Evolutionary conservation across 2,329 filamentous ascomycete genomes (phyloP).

Genomic region (Aspergillus fumigatiaffinis): DNA sequence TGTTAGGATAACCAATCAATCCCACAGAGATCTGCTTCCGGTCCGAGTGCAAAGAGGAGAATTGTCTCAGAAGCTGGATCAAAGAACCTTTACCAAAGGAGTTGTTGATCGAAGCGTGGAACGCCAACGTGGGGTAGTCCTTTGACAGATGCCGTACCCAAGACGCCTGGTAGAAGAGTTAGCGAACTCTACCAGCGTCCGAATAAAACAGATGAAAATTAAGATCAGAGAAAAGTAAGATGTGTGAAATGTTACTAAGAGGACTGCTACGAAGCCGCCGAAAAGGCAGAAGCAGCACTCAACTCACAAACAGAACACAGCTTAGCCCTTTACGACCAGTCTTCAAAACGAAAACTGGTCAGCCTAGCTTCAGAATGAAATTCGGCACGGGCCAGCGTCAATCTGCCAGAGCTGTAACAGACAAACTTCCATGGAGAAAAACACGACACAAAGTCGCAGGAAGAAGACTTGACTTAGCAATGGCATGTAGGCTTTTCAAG

Average conservation of each 20-base stretch:
- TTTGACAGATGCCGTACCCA: slow-evolving; percentile 89
- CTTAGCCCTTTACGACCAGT: slow-evolving; percentile 68
- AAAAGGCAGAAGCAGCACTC: slow-evolving; percentile 70
- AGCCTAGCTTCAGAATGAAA: slow-evolving; percentile 63
- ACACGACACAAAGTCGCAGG: slow-evolving; percentile 54
- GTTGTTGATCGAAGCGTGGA: slow-evolving; percentile 92
- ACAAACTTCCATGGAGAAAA: slow-evolving; percentile 68
- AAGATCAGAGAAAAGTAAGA: slow-evolving; percentile 25
- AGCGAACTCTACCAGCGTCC: slow-evolving; percentile 24
- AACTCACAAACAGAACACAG: slow-evolving; percentile 94
- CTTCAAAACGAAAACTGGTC: slow-evolving; percentile 85
- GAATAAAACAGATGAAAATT: slow-evolving; percentile 40
- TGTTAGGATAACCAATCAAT: slow-evolving; percentile 85
- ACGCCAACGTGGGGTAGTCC: slow-evolving; percentile 89
- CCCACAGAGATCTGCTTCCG: slow-evolving; percentile 94
- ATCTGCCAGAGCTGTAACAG: slow-evolving; percentile 99
- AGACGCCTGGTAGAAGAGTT: slow-evolving; percentile 62
- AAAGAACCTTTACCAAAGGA: slow-evolving; percentile 94
- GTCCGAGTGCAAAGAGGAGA: slow-evolving; percentile 81
- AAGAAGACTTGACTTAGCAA: slow-evolving; percentile 89
- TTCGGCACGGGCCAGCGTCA: slow-evolving; percentile 67
- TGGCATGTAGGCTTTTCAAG: slow-evolving; percentile 30
- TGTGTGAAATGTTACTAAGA: slow-evolving; percentile 99
- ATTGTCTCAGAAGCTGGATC: slow-evolving; percentile 88
- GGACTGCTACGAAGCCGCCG: slow-evolving; percentile 66